Percentiles rank a stretch among this genome's conserved stretches.
These are phyloP conservation scores for Tranzscheliella williamsii DNA, from an alignment of 1,284 basidiomycete genomes.

Conservation along the genomic window DNA sequence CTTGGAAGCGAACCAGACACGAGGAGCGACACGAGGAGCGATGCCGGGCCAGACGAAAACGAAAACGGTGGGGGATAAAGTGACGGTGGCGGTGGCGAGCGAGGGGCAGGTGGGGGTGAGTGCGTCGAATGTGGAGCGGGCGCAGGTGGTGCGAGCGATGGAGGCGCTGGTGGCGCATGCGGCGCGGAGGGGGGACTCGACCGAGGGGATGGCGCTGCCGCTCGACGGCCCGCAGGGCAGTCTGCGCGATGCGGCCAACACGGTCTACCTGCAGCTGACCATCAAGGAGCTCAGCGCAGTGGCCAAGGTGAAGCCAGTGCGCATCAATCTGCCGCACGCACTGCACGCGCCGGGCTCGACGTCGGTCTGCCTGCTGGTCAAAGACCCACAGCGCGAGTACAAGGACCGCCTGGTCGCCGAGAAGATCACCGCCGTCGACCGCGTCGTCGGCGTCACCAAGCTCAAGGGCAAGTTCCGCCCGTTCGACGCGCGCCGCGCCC, in stretches of 20 bases:
- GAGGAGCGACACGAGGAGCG: too few species aligned
- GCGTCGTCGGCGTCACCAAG: slow-evolving; percentile 80
- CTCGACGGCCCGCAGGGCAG: slow-evolving; percentile 37
- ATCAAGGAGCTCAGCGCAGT: slow-evolving; percentile 41
- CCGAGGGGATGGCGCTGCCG: slow-evolving; percentile 27
- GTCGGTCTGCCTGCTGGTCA: slow-evolving; percentile 84
- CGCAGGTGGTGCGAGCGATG: slow-evolving; percentile 52
- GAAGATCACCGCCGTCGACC: slow-evolving; percentile 81
- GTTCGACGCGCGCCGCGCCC: slow-evolving; percentile 81
- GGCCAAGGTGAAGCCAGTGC: slow-evolving; percentile 50
- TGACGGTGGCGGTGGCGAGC: slow-evolving; percentile 11
- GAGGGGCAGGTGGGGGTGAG: slow-evolving; percentile 11
- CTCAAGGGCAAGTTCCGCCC: slow-evolving; percentile 63
- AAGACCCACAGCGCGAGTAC: slow-evolving; percentile 93
- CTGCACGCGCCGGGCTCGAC: slow-evolving; percentile 78
- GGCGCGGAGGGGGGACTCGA: slow-evolving; percentile 2
- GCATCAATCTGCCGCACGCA: slow-evolving; percentile 66
- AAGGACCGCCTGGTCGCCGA: slow-evolving; percentile 82
- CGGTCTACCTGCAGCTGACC: slow-evolving; percentile 50
- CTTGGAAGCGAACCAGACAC: too few species aligned
- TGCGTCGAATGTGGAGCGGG: slow-evolving; percentile 32
- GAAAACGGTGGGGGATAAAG: slow-evolving; percentile 7
- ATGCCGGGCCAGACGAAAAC: too few species aligned
- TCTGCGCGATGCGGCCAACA: slow-evolving; percentile 36
- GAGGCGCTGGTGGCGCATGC: slow-evolving; percentile 48